Evolutionary conservation across 202 grass and related monocot species (phyloP).

Genomic region (Zoysia matrella): DNA sequence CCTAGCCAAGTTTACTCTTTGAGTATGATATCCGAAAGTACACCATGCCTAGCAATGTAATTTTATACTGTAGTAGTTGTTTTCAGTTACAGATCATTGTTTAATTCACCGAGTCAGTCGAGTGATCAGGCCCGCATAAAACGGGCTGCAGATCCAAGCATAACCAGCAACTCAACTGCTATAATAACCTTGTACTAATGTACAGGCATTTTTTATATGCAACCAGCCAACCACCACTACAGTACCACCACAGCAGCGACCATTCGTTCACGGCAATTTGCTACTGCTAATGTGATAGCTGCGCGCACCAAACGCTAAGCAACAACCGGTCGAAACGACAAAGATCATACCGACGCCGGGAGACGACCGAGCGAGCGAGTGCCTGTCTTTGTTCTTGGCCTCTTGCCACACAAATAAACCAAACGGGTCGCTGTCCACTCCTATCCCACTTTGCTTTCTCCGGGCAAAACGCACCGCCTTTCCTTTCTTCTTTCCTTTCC

Average conservation of each 20-base stretch:
- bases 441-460: background rate
- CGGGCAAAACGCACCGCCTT: background rate
- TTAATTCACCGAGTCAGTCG: background rate
- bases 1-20: background rate
- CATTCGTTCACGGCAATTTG: constrained; percentile 7
- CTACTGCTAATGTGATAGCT: background rate
- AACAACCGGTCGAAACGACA: background rate
- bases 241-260: background rate
- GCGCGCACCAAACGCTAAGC: background rate
- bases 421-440: background rate
- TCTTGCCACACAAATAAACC: constrained; percentile 22
- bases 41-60: background rate
- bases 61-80: too few relatives aligned
- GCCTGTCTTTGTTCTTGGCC: constrained; percentile 35
- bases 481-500: background rate
- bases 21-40: background rate
- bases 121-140: background rate
- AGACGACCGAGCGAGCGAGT: background rate
- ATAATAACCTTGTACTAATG: background rate
- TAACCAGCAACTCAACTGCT: background rate
- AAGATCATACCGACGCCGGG: background rate
- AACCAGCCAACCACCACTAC: background rate
- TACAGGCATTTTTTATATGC: background rate
- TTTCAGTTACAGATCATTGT: too few relatives aligned
- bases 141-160: background rate